Percentiles rank a stretch among this genome's conserved stretches.
Conservation (phyloP, 306 rosid species). For the Cucurbita pepo region DNA sequence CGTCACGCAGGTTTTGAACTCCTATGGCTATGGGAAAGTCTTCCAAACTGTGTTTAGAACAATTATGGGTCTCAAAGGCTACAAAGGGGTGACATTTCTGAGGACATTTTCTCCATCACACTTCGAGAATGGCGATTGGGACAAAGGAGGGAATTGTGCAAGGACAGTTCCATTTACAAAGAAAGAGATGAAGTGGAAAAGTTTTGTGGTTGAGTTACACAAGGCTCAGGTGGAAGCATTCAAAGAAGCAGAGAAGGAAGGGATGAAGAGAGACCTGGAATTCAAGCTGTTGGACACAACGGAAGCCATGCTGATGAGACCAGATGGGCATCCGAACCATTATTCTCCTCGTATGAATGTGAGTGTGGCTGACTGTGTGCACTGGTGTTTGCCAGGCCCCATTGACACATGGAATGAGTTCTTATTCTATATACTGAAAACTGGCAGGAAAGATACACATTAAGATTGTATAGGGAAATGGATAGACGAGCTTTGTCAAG, state of each 20-base stretch:
- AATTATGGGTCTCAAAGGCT: slow-evolving; percentile 20
- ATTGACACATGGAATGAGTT: slow-evolving; percentile 88
- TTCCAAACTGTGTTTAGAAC: slow-evolving; percentile 43
- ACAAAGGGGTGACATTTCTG: slow-evolving; percentile 51
- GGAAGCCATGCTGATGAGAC: slow-evolving; percentile 57
- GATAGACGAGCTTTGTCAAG: not conserved
- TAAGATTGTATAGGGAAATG: not conserved
- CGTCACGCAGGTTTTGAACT: slow-evolving; percentile 18
- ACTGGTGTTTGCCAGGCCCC: slow-evolving; percentile 87
- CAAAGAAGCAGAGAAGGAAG: slow-evolving; percentile 31
- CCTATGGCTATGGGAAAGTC: slow-evolving; percentile 49
- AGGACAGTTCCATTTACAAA: slow-evolving; percentile 48
- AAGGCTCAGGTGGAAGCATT: slow-evolving; percentile 44
- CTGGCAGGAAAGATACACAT: not conserved
- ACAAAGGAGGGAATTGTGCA: slow-evolving; percentile 67
- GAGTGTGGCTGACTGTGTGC: slow-evolving; percentile 57
- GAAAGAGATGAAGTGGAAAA: slow-evolving; percentile 24
- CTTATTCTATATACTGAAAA: slow-evolving; percentile 36
- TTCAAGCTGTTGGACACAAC: slow-evolving; percentile 50
- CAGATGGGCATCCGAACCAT: slow-evolving; percentile 84
- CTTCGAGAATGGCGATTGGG: slow-evolving; percentile 79
- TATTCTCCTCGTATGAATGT: slow-evolving; percentile 29
- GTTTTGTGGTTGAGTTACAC: slow-evolving; percentile 23
- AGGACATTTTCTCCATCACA: slow-evolving; percentile 87
- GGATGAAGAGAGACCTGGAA: slow-evolving; percentile 26